Evolutionary conservation across 441 rosid species (phyloP).

Genomic region (Melastoma candidum): DNA sequence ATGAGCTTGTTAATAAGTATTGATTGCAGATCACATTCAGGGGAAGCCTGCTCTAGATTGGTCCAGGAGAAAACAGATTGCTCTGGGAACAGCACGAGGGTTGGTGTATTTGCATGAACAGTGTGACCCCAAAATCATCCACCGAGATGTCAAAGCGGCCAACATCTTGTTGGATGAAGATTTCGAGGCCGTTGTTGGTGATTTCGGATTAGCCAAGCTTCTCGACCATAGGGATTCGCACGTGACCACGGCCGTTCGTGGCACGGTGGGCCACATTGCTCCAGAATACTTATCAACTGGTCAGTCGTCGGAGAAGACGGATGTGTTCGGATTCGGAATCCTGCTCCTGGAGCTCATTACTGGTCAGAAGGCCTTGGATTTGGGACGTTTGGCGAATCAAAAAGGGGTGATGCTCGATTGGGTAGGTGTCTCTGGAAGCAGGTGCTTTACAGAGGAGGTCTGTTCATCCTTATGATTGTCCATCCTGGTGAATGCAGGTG

Average conservation of each 20-base stretch:
- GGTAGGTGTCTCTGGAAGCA: slow-evolving; percentile 30
- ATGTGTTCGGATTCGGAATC: slow-evolving; percentile 90
- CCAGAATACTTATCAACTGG: slow-evolving; percentile 93
- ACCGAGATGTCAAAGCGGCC: slow-evolving; percentile 95
- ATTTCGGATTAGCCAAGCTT: slow-evolving; percentile 86
- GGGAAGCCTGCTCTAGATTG: slow-evolving; percentile 78
- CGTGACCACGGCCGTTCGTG: slow-evolving; percentile 89
- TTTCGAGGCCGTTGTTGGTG: slow-evolving; percentile 94
- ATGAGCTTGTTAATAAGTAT: too few species aligned
- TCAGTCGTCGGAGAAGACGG: slow-evolving; percentile 94
- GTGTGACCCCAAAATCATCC: slow-evolving; percentile 94
- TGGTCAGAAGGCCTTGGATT: slow-evolving; percentile 74
- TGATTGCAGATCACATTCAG: slow-evolving; percentile 12
- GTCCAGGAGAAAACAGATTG: slow-evolving; percentile 78
- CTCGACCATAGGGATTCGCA: slow-evolving; percentile 81
- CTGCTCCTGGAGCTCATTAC: slow-evolving; percentile 74
- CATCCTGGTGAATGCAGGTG: slow-evolving; percentile 28
- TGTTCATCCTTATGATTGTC: too few species aligned
- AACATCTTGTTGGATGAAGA: slow-evolving; percentile 83
- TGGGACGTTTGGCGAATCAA: slow-evolving; percentile 69
- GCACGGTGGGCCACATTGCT: slow-evolving; percentile 89
- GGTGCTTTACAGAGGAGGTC: too few species aligned
- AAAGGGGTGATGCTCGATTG: slow-evolving; percentile 84
- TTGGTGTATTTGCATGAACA: slow-evolving; percentile 87
- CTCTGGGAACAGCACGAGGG: slow-evolving; percentile 84